phyloP scores from a whole-genome alignment of 2,329 filamentous ascomycete species.

The Diaporthe helianthi region DNA sequence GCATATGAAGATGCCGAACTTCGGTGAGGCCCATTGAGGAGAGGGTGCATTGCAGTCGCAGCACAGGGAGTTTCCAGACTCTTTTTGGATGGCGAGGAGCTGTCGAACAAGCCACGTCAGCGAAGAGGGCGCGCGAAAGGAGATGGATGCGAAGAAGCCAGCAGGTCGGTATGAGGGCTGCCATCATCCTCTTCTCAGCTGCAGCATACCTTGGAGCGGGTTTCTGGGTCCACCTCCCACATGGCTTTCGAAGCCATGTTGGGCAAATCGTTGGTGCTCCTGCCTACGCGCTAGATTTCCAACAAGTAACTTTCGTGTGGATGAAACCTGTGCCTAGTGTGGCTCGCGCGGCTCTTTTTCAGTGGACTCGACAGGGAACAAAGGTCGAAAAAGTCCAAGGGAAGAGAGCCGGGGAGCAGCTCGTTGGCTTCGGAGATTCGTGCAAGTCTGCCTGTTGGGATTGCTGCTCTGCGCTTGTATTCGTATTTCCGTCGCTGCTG shows the following conservation, averaged over 20 bases:
- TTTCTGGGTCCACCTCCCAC: conserved; percentile 99
- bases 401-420: neutral
- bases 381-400: neutral
- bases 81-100: conserved; percentile 91
- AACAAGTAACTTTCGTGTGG: neutral
- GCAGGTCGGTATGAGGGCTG: neutral
- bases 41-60: conserved; percentile 96
- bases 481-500: neutral
- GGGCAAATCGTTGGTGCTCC: conserved; percentile 30
- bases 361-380: conserved; percentile 20
- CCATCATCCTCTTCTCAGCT: neutral
- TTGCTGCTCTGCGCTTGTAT: neutral
- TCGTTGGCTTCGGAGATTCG: neutral
- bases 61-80: conserved; percentile 86
- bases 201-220: conserved; percentile 79
- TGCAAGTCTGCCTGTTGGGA: neutral
- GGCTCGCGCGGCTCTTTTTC: conserved; percentile 19
- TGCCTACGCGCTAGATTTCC: neutral
- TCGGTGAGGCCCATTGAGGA: conserved; percentile 97
- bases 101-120: conserved; percentile 47
- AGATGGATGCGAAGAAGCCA: conserved; percentile 10
- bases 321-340: conserved; percentile 27
- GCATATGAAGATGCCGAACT: conserved; percentile 99
- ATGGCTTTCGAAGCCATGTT: conserved; percentile 76
- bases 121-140: neutral